Evolutionary conservation across 306 rosid species (phyloP).

Genomic region (Rubus parviflorus): DNA sequence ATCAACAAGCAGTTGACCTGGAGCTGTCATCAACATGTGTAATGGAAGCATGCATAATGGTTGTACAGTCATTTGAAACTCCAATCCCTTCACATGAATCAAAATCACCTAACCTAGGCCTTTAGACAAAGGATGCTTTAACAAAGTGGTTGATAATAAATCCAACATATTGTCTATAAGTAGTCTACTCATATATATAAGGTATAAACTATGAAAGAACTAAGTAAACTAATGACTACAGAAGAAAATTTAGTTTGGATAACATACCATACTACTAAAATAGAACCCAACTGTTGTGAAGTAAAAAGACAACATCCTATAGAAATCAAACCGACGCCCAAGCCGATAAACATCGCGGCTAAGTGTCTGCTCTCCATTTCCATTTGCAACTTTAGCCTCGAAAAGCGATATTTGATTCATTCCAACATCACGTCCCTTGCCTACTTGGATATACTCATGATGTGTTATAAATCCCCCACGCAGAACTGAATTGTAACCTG

Average conservation of each 20-base stretch:
- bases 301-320: constrained; percentile 92
- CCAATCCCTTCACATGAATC: not conserved
- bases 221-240: not conserved
- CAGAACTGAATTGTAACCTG: constrained; percentile 88
- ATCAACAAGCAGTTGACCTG: not conserved
- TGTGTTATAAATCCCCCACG: constrained; percentile 90
- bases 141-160: not conserved
- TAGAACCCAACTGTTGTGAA: constrained; percentile 99
- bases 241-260: constrained; percentile 3
- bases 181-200: not conserved
- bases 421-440: constrained; percentile 98
- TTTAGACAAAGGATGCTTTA: not conserved
- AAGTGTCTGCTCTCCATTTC: constrained; percentile 98
- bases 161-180: not conserved
- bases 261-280: constrained; percentile 86
- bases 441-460: constrained; percentile 97
- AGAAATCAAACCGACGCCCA: constrained; percentile 94
- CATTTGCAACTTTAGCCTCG: constrained; percentile 98
- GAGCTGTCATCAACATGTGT: not conserved
- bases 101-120: not conserved
- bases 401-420: constrained; percentile 95
- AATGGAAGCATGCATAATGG: not conserved
- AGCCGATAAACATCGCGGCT: constrained; percentile 98
- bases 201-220: not conserved
- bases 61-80: not conserved